These are phyloP conservation scores for Debaryomycetaceae sp. DNA, from an alignment of 1,139 yeast species.

Conservation along the genomic window DNA sequence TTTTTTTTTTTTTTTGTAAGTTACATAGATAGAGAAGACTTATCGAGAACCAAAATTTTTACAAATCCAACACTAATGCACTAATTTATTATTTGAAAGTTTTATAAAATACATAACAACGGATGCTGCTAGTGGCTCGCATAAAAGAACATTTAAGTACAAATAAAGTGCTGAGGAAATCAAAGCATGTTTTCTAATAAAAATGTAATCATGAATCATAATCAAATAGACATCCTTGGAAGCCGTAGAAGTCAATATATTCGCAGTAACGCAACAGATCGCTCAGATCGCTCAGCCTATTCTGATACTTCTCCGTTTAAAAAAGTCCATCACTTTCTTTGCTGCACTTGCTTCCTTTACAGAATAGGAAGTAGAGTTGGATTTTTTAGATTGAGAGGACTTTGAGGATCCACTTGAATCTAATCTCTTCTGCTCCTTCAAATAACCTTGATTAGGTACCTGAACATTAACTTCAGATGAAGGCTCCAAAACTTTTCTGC, in stretches of 20 bases:
- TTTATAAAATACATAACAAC: neutral
- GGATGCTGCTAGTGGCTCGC: neutral
- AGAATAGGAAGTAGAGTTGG: slow-evolving; percentile 21
- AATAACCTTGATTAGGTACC: slow-evolving; percentile 5
- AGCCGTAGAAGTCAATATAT: neutral
- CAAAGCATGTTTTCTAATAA: neutral
- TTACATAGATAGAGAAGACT: too few relatives aligned
- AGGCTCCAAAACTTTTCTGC: slow-evolving; percentile 41
- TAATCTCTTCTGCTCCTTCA: slow-evolving; percentile 15
- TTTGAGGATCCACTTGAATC: slow-evolving; percentile 14
- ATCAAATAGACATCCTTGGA: neutral
- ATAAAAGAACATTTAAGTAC: neutral
- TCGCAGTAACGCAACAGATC: too few relatives aligned
- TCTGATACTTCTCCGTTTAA: slow-evolving; percentile 68
- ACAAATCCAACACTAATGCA: neutral
- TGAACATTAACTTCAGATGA: slow-evolving; percentile 28
- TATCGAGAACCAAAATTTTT: too few relatives aligned
- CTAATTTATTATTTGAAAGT: neutral
- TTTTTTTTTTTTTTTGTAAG: too few relatives aligned
- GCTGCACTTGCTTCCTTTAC: slow-evolving; percentile 66
- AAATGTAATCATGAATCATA: neutral
- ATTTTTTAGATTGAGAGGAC: slow-evolving; percentile 12
- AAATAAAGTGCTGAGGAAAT: neutral
- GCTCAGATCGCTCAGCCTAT: slow-evolving; percentile 22
- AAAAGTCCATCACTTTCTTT: slow-evolving; percentile 75